Conservation (phyloP, 2,329 filamentous ascomycete species). For the Penicillium nordicum region DNA sequence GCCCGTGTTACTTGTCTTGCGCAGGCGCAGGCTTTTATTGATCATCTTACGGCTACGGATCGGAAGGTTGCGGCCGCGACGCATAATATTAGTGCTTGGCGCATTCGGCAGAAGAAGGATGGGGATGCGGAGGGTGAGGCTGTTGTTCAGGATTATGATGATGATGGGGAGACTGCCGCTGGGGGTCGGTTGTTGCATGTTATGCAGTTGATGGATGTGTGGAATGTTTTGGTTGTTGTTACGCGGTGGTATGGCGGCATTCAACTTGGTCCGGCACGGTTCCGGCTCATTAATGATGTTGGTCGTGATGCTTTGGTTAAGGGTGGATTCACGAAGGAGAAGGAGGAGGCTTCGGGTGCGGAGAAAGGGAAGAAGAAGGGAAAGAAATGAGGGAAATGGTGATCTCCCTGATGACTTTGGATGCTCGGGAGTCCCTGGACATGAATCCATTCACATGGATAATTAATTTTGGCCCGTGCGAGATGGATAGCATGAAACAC, state of each 20-base stretch:
- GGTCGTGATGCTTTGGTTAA: constrained; percentile 80
- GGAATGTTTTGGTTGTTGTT: constrained; percentile 90
- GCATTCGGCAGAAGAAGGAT: constrained; percentile 56
- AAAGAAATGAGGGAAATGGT: constrained; percentile 33
- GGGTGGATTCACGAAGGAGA: constrained; percentile 62
- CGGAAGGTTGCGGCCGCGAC: constrained; percentile 81
- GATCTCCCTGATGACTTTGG: background rate
- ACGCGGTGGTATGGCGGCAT: constrained; percentile 94
- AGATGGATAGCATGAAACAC: background rate
- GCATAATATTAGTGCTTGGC: constrained; percentile 95
- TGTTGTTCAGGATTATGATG: constrained; percentile 83
- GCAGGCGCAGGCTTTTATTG: constrained; percentile 68
- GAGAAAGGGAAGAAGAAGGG: constrained; percentile 58
- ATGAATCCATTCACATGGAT: background rate
- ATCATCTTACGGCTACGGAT: constrained; percentile 75
- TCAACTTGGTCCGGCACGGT: constrained; percentile 81
- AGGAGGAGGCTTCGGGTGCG: constrained; percentile 35
- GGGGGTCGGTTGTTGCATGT: constrained; percentile 81
- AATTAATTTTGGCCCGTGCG: background rate
- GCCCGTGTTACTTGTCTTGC: constrained; percentile 65
- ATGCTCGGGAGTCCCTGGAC: background rate
- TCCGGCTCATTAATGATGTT: constrained; percentile 82
- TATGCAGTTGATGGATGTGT: constrained; percentile 91
- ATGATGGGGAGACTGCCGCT: constrained; percentile 92
- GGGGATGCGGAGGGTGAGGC: constrained; percentile 44